Conservation (phyloP, 1,139 yeast species). For the Taphrina wiesneri region DNA sequence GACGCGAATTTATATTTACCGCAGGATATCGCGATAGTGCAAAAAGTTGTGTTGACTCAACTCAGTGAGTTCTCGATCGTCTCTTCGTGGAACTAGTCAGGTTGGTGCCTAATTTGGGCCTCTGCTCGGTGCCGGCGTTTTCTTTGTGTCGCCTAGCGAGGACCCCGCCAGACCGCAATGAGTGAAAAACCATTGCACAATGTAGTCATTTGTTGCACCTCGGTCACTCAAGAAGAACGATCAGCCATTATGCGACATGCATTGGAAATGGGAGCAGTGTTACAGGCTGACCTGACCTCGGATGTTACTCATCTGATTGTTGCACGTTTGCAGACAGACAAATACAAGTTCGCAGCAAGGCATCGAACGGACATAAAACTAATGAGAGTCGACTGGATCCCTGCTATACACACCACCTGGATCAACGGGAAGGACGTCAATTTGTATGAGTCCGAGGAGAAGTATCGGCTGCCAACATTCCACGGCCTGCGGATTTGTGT, state of each 20-base stretch:
- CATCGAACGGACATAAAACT: constrained; percentile 62
- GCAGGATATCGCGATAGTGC: too few relatives aligned
- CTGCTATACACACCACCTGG: constrained; percentile 57
- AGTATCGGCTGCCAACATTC: constrained; percentile 51
- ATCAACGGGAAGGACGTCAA: constrained; percentile 53
- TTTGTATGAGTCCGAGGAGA: constrained; percentile 42
- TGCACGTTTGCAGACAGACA: constrained; percentile 66
- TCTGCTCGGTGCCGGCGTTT: too few relatives aligned
- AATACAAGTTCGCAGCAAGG: constrained; percentile 63
- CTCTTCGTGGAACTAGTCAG: too few relatives aligned
- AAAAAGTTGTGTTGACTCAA: too few relatives aligned
- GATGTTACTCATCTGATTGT: constrained; percentile 69
- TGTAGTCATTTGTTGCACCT: constrained; percentile 45
- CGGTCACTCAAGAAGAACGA: constrained; percentile 41
- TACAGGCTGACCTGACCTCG: constrained; percentile 62
- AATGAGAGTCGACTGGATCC: constrained; percentile 54
- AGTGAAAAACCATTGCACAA: constrained; percentile 42
- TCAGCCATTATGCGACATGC: constrained; percentile 34
- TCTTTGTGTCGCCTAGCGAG: too few relatives aligned
- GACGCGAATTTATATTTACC: not conserved
- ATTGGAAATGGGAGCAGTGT: constrained; percentile 61
- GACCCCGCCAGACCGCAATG: not conserved
- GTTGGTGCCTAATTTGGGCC: too few relatives aligned
- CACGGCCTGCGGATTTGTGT: constrained; percentile 55
- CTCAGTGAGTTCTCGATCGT: too few relatives aligned